Conservation (phyloP, 306 rosid species). For the Begonia masoniana region DNA sequence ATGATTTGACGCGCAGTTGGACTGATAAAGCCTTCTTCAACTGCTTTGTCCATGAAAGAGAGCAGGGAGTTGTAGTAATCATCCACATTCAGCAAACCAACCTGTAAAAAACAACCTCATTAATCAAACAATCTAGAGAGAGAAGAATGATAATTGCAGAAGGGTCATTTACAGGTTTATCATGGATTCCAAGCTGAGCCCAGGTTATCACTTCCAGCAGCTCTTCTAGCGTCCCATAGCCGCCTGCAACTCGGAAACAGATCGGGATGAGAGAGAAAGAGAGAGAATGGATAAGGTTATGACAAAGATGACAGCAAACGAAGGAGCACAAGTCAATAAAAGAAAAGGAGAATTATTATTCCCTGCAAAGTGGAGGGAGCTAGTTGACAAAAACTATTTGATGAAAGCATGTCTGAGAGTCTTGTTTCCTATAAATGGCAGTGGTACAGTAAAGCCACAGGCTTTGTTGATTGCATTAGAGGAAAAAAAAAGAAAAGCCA, state of each 20-base stretch:
- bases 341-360: no score
- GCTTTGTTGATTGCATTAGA: conserved; percentile 1
- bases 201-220: conserved; percentile 80
- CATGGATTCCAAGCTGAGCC: conserved; percentile 84
- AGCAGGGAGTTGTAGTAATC: conserved; percentile 62
- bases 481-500: conserved; percentile 7
- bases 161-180: conserved; percentile 40
- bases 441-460: no score
- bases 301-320: no score
- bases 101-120: conserved; percentile 17
- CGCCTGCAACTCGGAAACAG: conserved; percentile 30
- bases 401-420: no score
- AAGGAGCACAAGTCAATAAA: no score
- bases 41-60: conserved; percentile 64
- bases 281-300: no score
- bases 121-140: neutral
- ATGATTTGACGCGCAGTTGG: conserved; percentile 63
- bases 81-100: conserved; percentile 67
- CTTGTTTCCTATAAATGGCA: no score
- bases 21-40: conserved; percentile 59
- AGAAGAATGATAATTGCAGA: conserved; percentile 6
- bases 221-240: conserved; percentile 73
- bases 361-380: no score
- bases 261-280: no score
- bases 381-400: no score